phyloP scores from a whole-genome alignment of 2,329 filamentous ascomycete genomes.

The Calonectria multiphialidica region DNA sequence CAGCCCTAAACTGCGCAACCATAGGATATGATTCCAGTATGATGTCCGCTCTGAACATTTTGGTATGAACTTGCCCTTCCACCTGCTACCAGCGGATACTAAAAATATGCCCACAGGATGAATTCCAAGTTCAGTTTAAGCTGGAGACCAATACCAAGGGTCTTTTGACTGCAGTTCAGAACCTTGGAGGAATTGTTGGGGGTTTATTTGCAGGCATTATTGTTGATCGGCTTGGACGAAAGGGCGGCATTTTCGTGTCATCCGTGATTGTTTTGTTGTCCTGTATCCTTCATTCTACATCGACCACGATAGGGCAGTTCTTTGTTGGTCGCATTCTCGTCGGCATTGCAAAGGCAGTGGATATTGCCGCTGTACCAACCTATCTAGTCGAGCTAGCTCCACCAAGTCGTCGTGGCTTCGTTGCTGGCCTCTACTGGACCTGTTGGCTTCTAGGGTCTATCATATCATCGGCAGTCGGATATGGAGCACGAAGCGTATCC shows the following conservation, averaged over 20 bases:
- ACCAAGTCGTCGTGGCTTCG: conserved; percentile 24
- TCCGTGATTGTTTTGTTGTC: conserved; percentile 20
- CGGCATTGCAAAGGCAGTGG: conserved; percentile 25
- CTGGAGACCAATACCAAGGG: conserved; percentile 24
- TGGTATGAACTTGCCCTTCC: conserved; percentile 1
- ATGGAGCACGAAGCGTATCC: conserved; percentile 23
- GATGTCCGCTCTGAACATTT: conserved; percentile 25
- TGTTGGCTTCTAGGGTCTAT: conserved; percentile 28
- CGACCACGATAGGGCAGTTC: conserved; percentile 19
- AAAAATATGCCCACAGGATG: background rate
- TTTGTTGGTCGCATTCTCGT: conserved; percentile 26
- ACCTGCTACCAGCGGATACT: background rate
- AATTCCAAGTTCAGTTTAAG: conserved; percentile 18
- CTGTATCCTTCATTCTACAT: conserved; percentile 22
- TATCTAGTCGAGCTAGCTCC: conserved; percentile 27
- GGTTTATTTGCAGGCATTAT: conserved; percentile 21
- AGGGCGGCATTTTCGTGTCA: conserved; percentile 21
- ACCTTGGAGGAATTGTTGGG: conserved; percentile 21
- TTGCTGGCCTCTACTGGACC: conserved; percentile 25
- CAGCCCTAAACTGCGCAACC: conserved; percentile 24
- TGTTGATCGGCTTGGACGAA: conserved; percentile 21
- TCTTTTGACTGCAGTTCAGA: conserved; percentile 23
- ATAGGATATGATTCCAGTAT: conserved; percentile 23
- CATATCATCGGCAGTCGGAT: conserved; percentile 18
- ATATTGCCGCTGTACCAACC: conserved; percentile 24